Evolutionary conservation across 129 eudicot genomes (phyloP), one percentile per base, ranked within the genome.

Genomic region (Flaveria trinervia): DNA sequence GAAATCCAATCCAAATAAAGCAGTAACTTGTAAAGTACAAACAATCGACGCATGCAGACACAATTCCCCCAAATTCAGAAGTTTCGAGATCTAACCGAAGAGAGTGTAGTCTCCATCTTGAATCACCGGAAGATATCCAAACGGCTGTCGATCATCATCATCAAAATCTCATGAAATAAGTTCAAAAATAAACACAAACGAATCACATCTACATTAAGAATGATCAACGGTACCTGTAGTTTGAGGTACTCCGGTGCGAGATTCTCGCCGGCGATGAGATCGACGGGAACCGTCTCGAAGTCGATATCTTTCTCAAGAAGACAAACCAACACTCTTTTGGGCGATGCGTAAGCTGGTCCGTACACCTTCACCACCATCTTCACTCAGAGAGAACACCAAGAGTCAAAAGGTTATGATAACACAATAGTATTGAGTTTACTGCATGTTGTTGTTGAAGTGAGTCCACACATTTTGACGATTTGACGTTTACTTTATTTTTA

Each of bases 21-120:
- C 3, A 23, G 18, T 1, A n/a, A 69, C 20, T 45, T 46, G 57
- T 20, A 69, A 10, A 7, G 30, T 54, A 80, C 70, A 50, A 64
- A 67, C 62, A 64, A 16, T 16, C 48, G 25, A 62, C n/a, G 30
- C 49, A 45, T 23, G 11, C 43, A 64, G 2, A 45, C 7, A 36
- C 41, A 36, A 4, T 36, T 36, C 41, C 41, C 41, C 41, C 41
- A 36, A 36, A 36, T 5, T 36, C 41, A 8, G 45, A 30, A 41
- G 1, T 12, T 60, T 70, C 15, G 25, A 10, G n/a, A 20, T 22
- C 45, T 52, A 83, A 88, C 96, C 96, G 43, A 80, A 86, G 69
- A 90, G 80, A 44, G 84, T 86, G 75, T 74, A 88, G 75, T 88
- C 92, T 55, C 89, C 96, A 84, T 90, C 96, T 80, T 88, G 89